Evolutionary conservation across 352 stramenopile genomes (phyloP), one percentile per base, ranked within the genome.

Genomic region (Peronospora tabacina): DNA sequence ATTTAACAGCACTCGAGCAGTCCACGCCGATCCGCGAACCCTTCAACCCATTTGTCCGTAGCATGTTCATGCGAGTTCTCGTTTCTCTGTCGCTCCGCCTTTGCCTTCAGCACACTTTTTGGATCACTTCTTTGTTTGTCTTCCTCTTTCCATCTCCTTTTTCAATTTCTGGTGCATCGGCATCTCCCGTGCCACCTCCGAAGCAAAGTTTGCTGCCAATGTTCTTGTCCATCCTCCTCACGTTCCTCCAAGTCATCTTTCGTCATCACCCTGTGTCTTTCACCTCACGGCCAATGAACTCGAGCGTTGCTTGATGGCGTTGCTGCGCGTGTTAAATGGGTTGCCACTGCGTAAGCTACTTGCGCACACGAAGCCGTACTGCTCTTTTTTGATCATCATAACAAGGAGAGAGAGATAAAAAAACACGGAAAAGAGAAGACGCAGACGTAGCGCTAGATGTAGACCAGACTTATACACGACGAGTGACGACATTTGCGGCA

Each of bases 51-150:
- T 24, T 70, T 59, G 24, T 92, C 77, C 10, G 76, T 90, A 33
- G 65, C 71, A 50, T 92, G 68, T 26, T 95, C 84, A 57, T 95
- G 78, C 12, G 61, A 70, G 0, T 61, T 78, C 49, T 96, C 95
- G 60, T 77, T 78, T 52, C 93, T 89, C 59, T 94, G 83, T 0
- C 80, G 75, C 55, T 94, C 77, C 3, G 78, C 77, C 58, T 95
- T 96, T 16, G 75, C 75, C 68, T 96, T 96, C 61, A 90, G 73
- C 75, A 95, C 94, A 95, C 84, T 47, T 96, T 84, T 42, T 94
- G 75, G 77, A 95, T 94, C 48, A 91, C 87, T 62, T 94, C 81
- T 49, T 94, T 87, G 44, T 92, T 76, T 15, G 74, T 86, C 60
- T 94, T 91, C 43, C 87, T 83, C 49, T 71, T 63, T 0, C 52